Base-by-base conservation (phyloP, 179 eudicot species). In the Sideroxylon spinosum region DNA sequence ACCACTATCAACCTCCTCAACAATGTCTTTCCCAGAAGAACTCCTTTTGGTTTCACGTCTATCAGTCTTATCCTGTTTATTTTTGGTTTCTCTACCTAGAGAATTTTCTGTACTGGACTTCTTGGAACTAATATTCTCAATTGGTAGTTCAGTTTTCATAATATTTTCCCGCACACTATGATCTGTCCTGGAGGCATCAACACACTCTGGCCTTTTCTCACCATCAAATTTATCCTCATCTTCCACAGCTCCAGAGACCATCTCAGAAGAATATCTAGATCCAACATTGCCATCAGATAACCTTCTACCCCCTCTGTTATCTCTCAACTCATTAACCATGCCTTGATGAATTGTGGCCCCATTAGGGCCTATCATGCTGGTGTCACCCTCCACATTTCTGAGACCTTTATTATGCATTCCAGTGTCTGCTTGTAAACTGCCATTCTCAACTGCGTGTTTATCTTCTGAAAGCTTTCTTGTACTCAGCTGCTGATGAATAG, bases 21-120 rank as follows among this genome's bases (percentile, higher is more conserved):
- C 1, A 59, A 63, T 29, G 48, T 86, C 87, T 76, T 87, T 88
- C 13, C 68, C 85, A 75, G 81, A 78, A 73, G 87, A 84, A 82
- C 79, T 86, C 83, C 81, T 89, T 79, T 66, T 86, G 76, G 74
- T 74, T 81, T 89, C 91, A 84, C 66, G 85, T 57, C 78, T 82
- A 75, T 85, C 87, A 71, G 68, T 86, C 83, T 81, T 82, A 63
- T 79, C 85, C 6, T 56, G 77, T 57, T 79, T 79, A 32, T 86
- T 80, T 81, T 84, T 85, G 56, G 74, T 74, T 75, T 86, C 88
- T 80, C 75, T 80, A 79, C 75, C 88, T 64, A 14, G 78, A 80
- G 82, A 81, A 78, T 90, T 82, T 78, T 86, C 90, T 70, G 71
- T 78, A 53, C 22, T 66, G 28, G 78, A 70, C 81, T 80, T 90